A percentile compares a stretch with the other conserved stretches of the same genome.
phyloP scores from a whole-genome alignment of 345 rosid genomes.

The Hibiscus tridactylites region DNA sequence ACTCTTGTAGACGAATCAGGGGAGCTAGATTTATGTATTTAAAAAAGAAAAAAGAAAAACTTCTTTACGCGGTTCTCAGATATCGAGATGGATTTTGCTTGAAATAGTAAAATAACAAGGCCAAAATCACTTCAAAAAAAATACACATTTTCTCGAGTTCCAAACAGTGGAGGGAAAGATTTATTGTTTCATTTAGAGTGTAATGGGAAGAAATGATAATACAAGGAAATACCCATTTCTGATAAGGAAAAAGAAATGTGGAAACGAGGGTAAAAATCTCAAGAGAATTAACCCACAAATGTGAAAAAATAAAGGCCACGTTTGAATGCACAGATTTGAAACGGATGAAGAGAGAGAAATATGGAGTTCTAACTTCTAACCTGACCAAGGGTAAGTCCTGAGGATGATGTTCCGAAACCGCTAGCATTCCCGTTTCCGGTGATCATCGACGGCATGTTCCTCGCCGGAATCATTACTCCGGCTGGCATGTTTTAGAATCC shows the following conservation, averaged over 20 bases:
- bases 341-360: background rate
- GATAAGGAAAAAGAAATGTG: background rate
- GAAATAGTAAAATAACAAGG: constrained; percentile 16
- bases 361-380: constrained; percentile 27
- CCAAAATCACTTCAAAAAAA: background rate
- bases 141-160: constrained; percentile 3
- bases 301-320: background rate
- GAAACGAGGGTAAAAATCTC: background rate
- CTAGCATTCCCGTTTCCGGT: constrained; percentile 29
- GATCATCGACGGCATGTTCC: constrained; percentile 45
- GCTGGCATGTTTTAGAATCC: constrained; percentile 43
- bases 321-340: background rate
- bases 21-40: background rate
- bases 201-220: background rate
- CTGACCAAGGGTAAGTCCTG: constrained; percentile 48
- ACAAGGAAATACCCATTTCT: background rate
- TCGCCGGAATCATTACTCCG: constrained; percentile 57
- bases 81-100: constrained; percentile 44
- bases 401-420: constrained; percentile 48
- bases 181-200: background rate
- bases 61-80: constrained; percentile 29
- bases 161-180: constrained; percentile 10
- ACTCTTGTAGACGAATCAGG: background rate
- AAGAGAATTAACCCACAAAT: background rate
- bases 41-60: background rate